A percentile compares a stretch with the other conserved stretches of the same genome.
Conservation (phyloP, 305 asterid species). For the Fraxinus floribunda region DNA sequence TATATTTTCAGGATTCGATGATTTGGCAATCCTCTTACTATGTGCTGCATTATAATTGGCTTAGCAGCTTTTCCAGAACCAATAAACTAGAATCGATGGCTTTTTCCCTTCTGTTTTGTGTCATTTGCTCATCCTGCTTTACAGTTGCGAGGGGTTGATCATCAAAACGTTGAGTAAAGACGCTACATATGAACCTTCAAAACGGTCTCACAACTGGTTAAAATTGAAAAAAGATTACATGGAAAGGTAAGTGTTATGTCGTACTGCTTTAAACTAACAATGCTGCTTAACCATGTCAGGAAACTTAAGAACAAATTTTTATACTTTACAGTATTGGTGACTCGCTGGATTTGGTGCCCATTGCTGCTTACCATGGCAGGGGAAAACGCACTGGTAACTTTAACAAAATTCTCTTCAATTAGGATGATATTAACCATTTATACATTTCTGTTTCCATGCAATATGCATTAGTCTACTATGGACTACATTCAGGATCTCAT, state of each 20-base stretch:
- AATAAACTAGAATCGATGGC: constrained; percentile 1
- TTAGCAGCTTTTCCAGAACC: constrained; percentile 12
- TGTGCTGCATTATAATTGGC: neutral
- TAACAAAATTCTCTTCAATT: constrained; percentile 12
- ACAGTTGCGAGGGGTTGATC: constrained; percentile 89
- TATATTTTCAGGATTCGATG: constrained; percentile 3
- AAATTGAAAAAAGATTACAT: constrained; percentile 92
- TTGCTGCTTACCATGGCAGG: constrained; percentile 92
- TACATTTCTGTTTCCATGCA: constrained; percentile 2
- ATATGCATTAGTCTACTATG: neutral
- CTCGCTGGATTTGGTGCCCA: constrained; percentile 93
- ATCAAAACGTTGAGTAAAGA: constrained; percentile 87
- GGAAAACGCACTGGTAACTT: constrained; percentile 89
- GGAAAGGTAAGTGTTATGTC: constrained; percentile 56
- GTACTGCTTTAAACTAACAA: constrained; percentile 15
- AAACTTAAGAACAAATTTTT: constrained; percentile 15
- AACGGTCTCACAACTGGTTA: constrained; percentile 87
- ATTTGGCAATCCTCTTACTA: constrained; percentile 19
- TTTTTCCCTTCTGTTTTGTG: constrained; percentile 10
- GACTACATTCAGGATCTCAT: neutral
- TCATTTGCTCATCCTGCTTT: constrained; percentile 24
- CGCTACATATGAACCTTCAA: constrained; percentile 96
- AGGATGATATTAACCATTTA: constrained; percentile 9
- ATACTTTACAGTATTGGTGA: constrained; percentile 73
- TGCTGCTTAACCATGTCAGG: constrained; percentile 19